These are phyloP conservation scores for Teratosphaeria destructans DNA, from an alignment of 2,329 filamentous ascomycete genomes.

Conservation along the genomic window DNA sequence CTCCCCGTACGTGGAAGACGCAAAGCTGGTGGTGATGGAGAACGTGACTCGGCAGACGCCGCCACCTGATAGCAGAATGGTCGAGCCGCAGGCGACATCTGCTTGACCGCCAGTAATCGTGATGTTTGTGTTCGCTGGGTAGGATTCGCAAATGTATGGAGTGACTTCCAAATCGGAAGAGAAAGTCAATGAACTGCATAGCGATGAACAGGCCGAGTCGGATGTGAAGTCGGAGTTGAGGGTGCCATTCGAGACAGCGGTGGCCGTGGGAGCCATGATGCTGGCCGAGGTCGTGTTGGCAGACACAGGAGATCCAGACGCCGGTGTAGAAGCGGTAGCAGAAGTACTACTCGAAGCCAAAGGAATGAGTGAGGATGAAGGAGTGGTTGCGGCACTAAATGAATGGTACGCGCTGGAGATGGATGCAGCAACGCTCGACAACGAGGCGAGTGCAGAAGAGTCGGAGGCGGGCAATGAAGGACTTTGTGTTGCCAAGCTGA, in stretches of 20 bases:
- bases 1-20: conserved; percentile 33
- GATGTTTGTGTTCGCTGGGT: conserved; percentile 15
- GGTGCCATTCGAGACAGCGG: neutral
- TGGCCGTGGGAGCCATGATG: conserved; percentile 1
- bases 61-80: conserved; percentile 8
- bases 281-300: neutral
- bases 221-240: neutral
- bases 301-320: neutral
- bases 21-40: conserved; percentile 29
- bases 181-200: conserved; percentile 16
- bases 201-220: conserved; percentile 7
- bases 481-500: neutral
- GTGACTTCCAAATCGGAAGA: conserved; percentile 9
- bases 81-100: conserved; percentile 13
- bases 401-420: neutral
- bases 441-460: neutral
- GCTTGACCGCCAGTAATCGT: conserved; percentile 14
- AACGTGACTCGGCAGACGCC: conserved; percentile 33
- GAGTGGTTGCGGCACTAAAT: neutral
- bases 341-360: neutral
- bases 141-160: conserved; percentile 15
- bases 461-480: neutral
- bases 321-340: neutral
- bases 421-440: neutral
- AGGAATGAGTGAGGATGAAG: neutral